These are phyloP conservation scores for Colletotrichum filicis DNA, from an alignment of 2,329 filamentous ascomycete species.

Conservation along the genomic window DNA sequence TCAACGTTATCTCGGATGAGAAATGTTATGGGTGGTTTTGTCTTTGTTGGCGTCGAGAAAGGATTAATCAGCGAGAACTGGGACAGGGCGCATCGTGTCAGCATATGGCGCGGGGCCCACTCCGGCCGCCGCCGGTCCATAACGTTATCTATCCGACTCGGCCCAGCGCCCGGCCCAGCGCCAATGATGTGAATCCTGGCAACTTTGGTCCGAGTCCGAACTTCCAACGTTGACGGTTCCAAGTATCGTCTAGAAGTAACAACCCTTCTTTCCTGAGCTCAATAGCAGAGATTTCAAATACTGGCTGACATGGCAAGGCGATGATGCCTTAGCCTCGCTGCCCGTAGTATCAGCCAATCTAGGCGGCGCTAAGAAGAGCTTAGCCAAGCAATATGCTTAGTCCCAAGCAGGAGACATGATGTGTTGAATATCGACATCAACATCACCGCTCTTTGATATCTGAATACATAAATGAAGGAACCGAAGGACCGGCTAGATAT, in stretches of 20 bases:
- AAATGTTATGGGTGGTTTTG: too few relatives aligned
- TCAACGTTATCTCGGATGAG: background rate
- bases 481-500: too few relatives aligned
- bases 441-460: too few relatives aligned
- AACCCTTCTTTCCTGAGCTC: background rate
- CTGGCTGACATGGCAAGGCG: background rate
- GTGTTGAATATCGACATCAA: too few relatives aligned
- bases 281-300: background rate
- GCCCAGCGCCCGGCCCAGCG: background rate
- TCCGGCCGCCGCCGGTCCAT: background rate
- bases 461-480: too few relatives aligned
- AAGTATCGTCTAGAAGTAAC: background rate
- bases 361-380: too few relatives aligned
- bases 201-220: background rate
- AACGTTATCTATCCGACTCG: background rate
- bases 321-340: too few relatives aligned
- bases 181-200: background rate
- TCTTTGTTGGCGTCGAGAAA: background rate
- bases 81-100: background rate
- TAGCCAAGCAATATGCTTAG: too few relatives aligned
- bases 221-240: background rate
- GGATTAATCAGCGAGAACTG: background rate
- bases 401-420: too few relatives aligned
- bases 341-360: too few relatives aligned
- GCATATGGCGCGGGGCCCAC: background rate